Conservation (phyloP, 2,329 filamentous ascomycete species). For the Ceratocystiopsis brevicomis region DNA sequence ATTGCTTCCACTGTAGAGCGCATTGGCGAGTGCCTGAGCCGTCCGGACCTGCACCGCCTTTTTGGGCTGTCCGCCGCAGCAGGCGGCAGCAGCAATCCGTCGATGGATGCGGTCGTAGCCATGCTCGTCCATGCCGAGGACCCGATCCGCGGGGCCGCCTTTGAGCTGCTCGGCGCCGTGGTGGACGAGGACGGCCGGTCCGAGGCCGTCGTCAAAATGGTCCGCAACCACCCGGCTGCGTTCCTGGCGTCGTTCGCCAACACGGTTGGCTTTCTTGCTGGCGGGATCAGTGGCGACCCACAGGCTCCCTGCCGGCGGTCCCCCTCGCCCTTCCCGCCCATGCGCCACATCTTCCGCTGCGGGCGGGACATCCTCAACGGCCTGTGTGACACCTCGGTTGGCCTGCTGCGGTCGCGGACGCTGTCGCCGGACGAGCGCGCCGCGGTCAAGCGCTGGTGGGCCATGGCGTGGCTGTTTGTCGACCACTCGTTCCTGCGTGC, state of each 20-base stretch:
- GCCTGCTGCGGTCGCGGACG: slow-evolving; percentile 34
- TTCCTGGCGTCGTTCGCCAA: slow-evolving; percentile 26
- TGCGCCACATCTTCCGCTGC: slow-evolving; percentile 36
- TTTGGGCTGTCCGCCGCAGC: slow-evolving; percentile 32
- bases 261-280: slow-evolving; percentile 23
- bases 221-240: slow-evolving; percentile 24
- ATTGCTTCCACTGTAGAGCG: slow-evolving; percentile 61
- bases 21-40: slow-evolving; percentile 51
- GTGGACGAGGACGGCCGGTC: slow-evolving; percentile 43
- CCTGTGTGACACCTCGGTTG: slow-evolving; percentile 35
- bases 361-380: slow-evolving; percentile 36
- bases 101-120: slow-evolving; percentile 57
- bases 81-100: slow-evolving; percentile 29
- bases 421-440: slow-evolving; percentile 42
- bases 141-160: slow-evolving; percentile 58
- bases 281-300: slow-evolving; percentile 16
- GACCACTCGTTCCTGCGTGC: slow-evolving; percentile 67
- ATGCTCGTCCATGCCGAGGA: slow-evolving; percentile 67
- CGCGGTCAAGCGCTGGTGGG: slow-evolving; percentile 64
- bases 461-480: slow-evolving; percentile 62
- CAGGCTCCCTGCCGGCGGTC: background rate
- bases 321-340: slow-evolving; percentile 33
- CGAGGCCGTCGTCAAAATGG: slow-evolving; percentile 28
- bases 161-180: slow-evolving; percentile 67
- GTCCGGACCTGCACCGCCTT: slow-evolving; percentile 47